Base-by-base conservation (phyloP, 1,139 yeast genomes). In the Hansenula sp. region DNA sequence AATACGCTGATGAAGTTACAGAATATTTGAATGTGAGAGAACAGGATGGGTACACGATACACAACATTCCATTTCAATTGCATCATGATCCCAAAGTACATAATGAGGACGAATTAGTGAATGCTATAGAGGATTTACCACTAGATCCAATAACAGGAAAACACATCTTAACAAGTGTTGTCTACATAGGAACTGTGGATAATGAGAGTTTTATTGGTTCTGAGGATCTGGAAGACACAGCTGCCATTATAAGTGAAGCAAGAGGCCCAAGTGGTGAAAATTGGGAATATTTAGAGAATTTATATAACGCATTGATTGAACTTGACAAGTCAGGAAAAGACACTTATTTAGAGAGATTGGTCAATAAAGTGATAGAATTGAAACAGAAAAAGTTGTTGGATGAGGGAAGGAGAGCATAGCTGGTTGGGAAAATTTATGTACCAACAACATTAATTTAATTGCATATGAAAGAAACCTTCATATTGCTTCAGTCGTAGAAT, bases 191-290 rank as follows among this genome's bases (percentile, higher is more conserved):
- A 1, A 84, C 90, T 3, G 75, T 82, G 1, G 83, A 77, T 16
- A 89, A 89, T 55, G 82, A 70, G 40, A 86, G 95, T 7, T 90
- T 88, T 59, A 70, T 87, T 1, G 97, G 97, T 0, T 94, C 95
- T 0, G 96, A 87, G 51, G 60, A 65, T 2, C 55, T 77, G 0
- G 60, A 60, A 5, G 61, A 61, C 0, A 81, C 96, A 0, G 95
- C 95, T 0, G 46, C 52, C 9, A 71, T 76, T 11, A 87, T 90
- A 21, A 64, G 68, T 17, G 50, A 52, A 0, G 68, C 85, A 17
- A 55, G 53, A 5, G 97, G 97, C 0, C 94, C 95, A 7, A 82
- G 94, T 53, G 97, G 97, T 0, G 69, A 71, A 18, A 90, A 90
- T 57, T 62, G 66, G 36, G 95, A 86, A 55, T 90, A 90, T 56